These are phyloP conservation scores for Mycocentrospora acerina DNA, from an alignment of 2,329 filamentous ascomycete species.

Conservation along the genomic window DNA sequence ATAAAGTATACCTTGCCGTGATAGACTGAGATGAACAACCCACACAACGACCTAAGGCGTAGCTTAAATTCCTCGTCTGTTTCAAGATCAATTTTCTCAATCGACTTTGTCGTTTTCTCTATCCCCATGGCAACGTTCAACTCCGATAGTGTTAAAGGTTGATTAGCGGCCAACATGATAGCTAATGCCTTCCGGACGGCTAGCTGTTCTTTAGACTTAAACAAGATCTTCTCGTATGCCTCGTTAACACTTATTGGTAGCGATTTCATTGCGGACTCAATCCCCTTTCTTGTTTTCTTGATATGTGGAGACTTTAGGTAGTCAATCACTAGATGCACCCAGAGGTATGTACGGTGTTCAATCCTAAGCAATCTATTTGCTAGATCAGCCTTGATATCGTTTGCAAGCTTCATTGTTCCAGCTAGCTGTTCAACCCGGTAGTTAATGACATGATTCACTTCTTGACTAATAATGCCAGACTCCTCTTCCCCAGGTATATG, in stretches of 20 bases:
- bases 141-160: conserved; percentile 14
- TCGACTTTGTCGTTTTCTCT: conserved; percentile 1
- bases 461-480: conserved; percentile 19
- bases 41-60: conserved; percentile 13
- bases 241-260: conserved; percentile 13
- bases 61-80: conserved; percentile 9
- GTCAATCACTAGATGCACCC: conserved; percentile 19
- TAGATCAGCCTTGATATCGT: conserved; percentile 11
- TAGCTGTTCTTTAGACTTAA: conserved; percentile 11
- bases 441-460: conserved; percentile 18
- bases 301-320: conserved; percentile 7
- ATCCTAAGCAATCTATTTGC: conserved; percentile 10
- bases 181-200: conserved; percentile 9
- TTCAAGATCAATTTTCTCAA: conserved; percentile 11
- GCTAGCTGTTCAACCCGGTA: conserved; percentile 15
- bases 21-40: conserved; percentile 14
- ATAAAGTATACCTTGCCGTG: conserved; percentile 12
- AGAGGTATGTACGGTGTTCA: conserved; percentile 21
- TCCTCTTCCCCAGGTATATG: conserved; percentile 22
- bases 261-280: conserved; percentile 3
- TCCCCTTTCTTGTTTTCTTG: conserved; percentile 13
- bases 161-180: conserved; percentile 12
- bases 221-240: conserved; percentile 17
- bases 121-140: conserved; percentile 14
- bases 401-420: conserved; percentile 11